Evolutionary conservation across 1,284 basidiomycete species (phyloP).

Genomic region (Omphalotus olearius): DNA sequence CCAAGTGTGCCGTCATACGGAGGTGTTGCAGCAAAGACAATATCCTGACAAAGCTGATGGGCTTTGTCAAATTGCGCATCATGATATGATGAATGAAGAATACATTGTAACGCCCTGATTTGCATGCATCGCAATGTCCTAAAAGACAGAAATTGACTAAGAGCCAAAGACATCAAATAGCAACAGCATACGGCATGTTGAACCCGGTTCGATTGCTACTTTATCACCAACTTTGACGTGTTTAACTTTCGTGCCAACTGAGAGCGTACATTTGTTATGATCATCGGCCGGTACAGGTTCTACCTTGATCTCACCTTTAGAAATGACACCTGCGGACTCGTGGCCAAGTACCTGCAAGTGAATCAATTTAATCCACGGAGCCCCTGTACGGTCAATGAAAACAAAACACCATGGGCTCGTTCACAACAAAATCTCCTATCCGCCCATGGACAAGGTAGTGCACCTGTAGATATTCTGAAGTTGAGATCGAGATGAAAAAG

Average conservation of each 20-base stretch:
- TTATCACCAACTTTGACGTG: constrained; percentile 79
- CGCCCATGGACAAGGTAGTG: constrained; percentile 76
- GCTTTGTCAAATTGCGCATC: constrained; percentile 1
- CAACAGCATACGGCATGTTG: constrained; percentile 57
- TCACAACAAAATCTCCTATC: constrained; percentile 76
- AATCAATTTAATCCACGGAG: not conserved
- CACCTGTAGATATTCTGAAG: constrained; percentile 37
- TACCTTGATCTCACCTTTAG: constrained; percentile 36
- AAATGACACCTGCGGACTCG: constrained; percentile 52
- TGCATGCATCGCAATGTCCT: constrained; percentile 64
- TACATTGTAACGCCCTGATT: constrained; percentile 78
- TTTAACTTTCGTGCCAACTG: constrained; percentile 71
- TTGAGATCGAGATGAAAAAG: constrained; percentile 10
- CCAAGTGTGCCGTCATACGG: constrained; percentile 86
- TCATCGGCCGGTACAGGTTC: not conserved
- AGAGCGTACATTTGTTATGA: not conserved
- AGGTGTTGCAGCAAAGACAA: constrained; percentile 86
- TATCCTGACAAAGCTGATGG: constrained; percentile 66
- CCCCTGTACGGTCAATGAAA: constrained; percentile 2
- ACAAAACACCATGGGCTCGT: constrained; percentile 66
- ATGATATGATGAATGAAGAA: constrained; percentile 16
- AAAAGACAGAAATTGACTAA: not conserved
- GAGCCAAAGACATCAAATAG: constrained; percentile 1
- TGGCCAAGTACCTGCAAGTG: constrained; percentile 46
- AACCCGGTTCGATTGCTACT: constrained; percentile 84